phyloP scores from a whole-genome alignment of 1,284 basidiomycete genomes.

The Tilletia horrida region DNA sequence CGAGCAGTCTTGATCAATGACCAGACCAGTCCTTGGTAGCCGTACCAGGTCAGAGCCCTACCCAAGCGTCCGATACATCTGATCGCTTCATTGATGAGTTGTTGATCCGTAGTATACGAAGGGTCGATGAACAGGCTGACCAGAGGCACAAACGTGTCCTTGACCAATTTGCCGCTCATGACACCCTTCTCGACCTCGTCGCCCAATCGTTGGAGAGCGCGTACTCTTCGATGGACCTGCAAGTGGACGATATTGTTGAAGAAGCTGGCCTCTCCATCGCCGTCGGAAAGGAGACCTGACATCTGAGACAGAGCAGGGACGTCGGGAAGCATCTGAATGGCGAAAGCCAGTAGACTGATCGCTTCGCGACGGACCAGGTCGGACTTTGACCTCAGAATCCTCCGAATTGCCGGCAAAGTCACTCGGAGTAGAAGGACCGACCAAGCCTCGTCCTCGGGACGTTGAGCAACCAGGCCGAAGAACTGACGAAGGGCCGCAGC shows the following conservation, averaged over 20 bases:
- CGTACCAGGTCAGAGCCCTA: conserved; percentile 65
- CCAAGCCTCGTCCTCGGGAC: conserved; percentile 21
- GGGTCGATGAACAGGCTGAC: conserved; percentile 73
- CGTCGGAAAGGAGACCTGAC: conserved; percentile 74
- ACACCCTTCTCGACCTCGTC: conserved; percentile 72
- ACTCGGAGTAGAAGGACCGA: conserved; percentile 63
- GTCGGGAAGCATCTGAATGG: conserved; percentile 62
- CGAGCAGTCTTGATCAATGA: conserved; percentile 75
- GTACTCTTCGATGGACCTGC: conserved; percentile 82
- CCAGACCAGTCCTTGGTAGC: conserved; percentile 77
- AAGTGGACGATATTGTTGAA: conserved; percentile 96
- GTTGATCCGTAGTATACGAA: conserved; percentile 72
- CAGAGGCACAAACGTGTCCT: conserved; percentile 82
- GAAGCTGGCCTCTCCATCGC: conserved; percentile 92
- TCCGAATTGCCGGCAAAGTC: conserved; percentile 78
- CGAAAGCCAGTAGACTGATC: conserved; percentile 73
- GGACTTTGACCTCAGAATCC: conserved; percentile 71
- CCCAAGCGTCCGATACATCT: conserved; percentile 57
- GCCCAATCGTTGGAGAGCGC: conserved; percentile 80
- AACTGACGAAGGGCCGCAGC: conserved; percentile 74
- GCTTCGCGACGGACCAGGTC: conserved; percentile 88
- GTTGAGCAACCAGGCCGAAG: conserved; percentile 59
- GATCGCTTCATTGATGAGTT: conserved; percentile 87
- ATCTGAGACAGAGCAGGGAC: conserved; percentile 71
- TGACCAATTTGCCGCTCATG: conserved; percentile 70